phyloP scores from a whole-genome alignment of 306 rosid species.

The Hippophae gyantsensis region DNA sequence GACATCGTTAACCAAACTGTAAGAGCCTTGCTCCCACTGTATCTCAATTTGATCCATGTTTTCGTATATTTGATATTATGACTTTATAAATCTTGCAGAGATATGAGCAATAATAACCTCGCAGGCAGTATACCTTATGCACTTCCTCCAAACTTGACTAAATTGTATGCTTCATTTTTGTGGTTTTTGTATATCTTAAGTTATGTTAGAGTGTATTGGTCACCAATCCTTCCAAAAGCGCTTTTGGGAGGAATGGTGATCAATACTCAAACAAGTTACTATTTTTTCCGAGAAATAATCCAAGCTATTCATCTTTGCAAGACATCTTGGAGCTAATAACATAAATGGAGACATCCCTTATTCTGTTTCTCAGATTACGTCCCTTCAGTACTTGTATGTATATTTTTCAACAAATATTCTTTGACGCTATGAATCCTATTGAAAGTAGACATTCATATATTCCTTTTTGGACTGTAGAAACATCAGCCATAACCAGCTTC shows the following conservation, averaged over 20 bases:
- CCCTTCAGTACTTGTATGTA: conserved; percentile 69
- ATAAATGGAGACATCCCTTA: conserved; percentile 58
- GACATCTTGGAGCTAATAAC: conserved; percentile 67
- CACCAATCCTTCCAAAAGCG: too few relatives aligned
- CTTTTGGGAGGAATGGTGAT: too few relatives aligned
- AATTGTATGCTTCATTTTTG: conserved; percentile 52
- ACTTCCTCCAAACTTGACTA: conserved; percentile 59
- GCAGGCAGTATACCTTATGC: conserved; percentile 44
- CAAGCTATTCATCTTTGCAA: conserved; percentile 14
- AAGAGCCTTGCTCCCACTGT: conserved; percentile 31
- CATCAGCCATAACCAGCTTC: conserved; percentile 77
- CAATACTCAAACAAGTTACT: too few relatives aligned
- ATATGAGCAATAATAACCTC: conserved; percentile 69
- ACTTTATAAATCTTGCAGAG: conserved; percentile 49
- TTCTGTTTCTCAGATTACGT: conserved; percentile 39
- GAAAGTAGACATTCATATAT: conserved; percentile 16
- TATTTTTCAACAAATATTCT: conserved; percentile 16
- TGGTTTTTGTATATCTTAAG: conserved; percentile 4
- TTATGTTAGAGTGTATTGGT: background rate
- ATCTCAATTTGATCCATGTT: conserved; percentile 6
- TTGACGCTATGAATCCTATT: conserved; percentile 9
- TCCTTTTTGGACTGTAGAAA: conserved; percentile 46
- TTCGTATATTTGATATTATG: conserved; percentile 5
- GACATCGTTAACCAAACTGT: conserved; percentile 58
- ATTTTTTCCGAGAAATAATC: too few relatives aligned